phyloP scores from a whole-genome alignment of 139 green algal genomes.

The Dunaliella sp. region DNA sequence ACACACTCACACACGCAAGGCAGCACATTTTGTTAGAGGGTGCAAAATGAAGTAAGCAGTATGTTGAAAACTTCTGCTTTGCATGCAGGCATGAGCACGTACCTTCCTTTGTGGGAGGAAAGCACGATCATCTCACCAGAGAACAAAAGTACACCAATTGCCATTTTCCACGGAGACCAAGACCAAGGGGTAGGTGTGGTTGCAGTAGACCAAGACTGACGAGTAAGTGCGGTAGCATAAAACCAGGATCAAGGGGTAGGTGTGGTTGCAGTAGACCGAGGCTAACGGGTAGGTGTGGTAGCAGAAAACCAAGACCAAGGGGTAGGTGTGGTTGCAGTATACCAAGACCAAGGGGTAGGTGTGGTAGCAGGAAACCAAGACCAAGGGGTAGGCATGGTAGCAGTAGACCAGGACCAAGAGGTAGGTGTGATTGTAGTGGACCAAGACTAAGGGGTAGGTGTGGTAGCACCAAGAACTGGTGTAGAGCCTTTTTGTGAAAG shows the following conservation, averaged over 20 bases:
- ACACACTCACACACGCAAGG: background rate
- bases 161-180: background rate
- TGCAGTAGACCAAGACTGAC: too few species aligned
- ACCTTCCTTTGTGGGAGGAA: background rate
- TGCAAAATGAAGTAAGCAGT: background rate
- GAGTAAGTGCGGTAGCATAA: too few species aligned
- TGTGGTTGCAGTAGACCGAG: background rate
- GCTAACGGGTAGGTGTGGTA: too few species aligned
- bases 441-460: too few species aligned
- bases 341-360: too few species aligned
- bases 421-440: too few species aligned
- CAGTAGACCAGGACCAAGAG: too few species aligned
- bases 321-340: background rate
- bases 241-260: background rate
- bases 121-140: background rate
- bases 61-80: background rate
- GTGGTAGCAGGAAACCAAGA: too few species aligned
- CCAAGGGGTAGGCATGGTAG: background rate
- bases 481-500: too few species aligned
- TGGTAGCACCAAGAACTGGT: too few species aligned
- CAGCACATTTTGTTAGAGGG: background rate
- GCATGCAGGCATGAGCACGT: background rate
- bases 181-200: background rate
- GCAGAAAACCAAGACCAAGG: background rate
- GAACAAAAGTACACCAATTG: background rate